phyloP scores from a whole-genome alignment of 1,139 yeast genomes.

The Pichiaceae sp. region DNA sequence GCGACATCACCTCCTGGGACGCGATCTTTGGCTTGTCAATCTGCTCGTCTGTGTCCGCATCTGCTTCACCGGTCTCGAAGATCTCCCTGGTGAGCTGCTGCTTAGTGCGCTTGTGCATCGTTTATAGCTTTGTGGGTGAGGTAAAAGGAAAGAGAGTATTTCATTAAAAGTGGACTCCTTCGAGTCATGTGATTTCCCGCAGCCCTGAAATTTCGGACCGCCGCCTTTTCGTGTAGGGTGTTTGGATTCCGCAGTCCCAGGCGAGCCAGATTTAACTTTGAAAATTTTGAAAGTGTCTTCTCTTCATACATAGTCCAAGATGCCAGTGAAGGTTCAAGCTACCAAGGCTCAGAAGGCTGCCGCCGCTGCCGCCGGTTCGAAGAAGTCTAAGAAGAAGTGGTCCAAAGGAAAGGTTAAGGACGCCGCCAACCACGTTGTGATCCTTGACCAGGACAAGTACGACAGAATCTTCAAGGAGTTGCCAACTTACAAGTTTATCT shows the following conservation, averaged over 20 bases:
- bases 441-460: slow-evolving; percentile 96
- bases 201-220: too few relatives aligned
- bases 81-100: slow-evolving; percentile 43
- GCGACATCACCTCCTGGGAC: slow-evolving; percentile 53
- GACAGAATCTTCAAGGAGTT: slow-evolving; percentile 99
- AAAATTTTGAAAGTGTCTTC: too few relatives aligned
- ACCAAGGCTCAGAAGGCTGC: slow-evolving; percentile 99
- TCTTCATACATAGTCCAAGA: slow-evolving; percentile 25
- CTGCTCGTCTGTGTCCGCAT: slow-evolving; percentile 30
- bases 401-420: slow-evolving; percentile 99
- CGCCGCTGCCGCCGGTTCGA: slow-evolving; percentile 99
- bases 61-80: slow-evolving; percentile 34
- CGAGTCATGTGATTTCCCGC: neutral
- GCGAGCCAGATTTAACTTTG: too few relatives aligned
- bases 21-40: slow-evolving; percentile 38
- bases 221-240: too few relatives aligned
- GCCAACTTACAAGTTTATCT: slow-evolving; percentile 97
- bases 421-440: slow-evolving; percentile 98
- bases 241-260: too few relatives aligned
- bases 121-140: too few relatives aligned
- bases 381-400: slow-evolving; percentile 99
- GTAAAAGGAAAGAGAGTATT: too few relatives aligned
- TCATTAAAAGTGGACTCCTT: neutral
- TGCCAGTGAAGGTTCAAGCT: slow-evolving; percentile 99
- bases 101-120: slow-evolving; percentile 39